Base-by-base conservation (phyloP, 768 basidiomycete species). In the Butyriboletus loyo region DNA sequence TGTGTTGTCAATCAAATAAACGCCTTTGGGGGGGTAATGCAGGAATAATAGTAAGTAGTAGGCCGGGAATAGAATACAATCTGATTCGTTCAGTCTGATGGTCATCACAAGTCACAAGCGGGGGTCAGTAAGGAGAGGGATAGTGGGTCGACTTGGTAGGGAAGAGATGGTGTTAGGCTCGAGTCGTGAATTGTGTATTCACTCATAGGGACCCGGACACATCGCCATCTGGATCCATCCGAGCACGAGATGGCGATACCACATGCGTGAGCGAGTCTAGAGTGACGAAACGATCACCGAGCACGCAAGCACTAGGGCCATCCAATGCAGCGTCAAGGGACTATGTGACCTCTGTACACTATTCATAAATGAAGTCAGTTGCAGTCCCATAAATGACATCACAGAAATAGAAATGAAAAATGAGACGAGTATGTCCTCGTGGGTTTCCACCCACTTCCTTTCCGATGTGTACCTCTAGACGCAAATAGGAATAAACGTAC, bases 291-390 rank as follows among this genome's bases (percentile, higher is more conserved):
- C 27, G 19, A 61, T 21, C 37, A 36, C 21, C 10, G 43, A 36
- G 38, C 49, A 66, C 13, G 31, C 37, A 19, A 66, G 50, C 28
- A 53, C 25, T 32, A 67, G 27, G n/a, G 50, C 14, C 13, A 41
- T 47, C 66, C 63, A 62, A 46, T 31, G 39, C 15, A 43, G 25
- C 7, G 34, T 19, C 11, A 25, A 47, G 21, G 58, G 57, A 21
- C 46, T 44, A 52, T 44, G n/a, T 35, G 58, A 54, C 46, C 35
- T 50, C 30, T 17, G 36, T 19, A 62, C 65, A 27, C 66, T 66
- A 28, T 49, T 11, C 17, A 46, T n/a, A 35, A 19, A 32, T 30
- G 6, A 21, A 14, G 44, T 56, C 47, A 59, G 53, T 14, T 22
- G 0, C 10, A n/a, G 21, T 34, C 34, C 11, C 6, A 15, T n/a